Base-by-base conservation (phyloP, 2,329 filamentous ascomycete genomes). In the Ascochyta pisi region DNA sequence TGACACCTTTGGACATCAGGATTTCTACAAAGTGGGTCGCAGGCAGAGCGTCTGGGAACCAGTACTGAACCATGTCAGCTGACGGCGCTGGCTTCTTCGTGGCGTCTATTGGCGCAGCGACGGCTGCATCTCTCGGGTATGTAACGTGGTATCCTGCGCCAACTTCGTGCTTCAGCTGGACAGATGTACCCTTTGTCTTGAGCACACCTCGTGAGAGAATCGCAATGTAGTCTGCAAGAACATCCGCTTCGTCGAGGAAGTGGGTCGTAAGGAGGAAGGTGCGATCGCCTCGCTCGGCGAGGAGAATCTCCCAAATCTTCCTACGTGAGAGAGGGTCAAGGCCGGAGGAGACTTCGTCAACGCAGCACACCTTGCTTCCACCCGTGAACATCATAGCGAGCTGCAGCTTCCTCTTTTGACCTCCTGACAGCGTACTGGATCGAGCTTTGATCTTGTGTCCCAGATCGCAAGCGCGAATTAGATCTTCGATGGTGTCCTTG, bases 341-440 rank as follows among this genome's bases (percentile, higher is more conserved):
- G 13, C 93, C 94, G 57, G 89, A 92, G 35, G 89, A 93, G 13
- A 96, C 92, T 75, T 97, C 94, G 64, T 97, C 93, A 6, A 97
- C 87, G 67, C 92, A 95, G 76, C 93, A 96, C 0, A 97, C 88
- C 23, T 86, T 86, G 59, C 90, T 94, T 10, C 92, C 92, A 58
- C 94, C 93, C 3, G 91, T 96, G 65, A 97, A 87, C 92, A 96
- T 96, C 86, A 96, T 94, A 5, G 92, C 92, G 2, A 97, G 82
- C 74, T 97, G 93, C 8, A 96, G 82, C 74, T 97, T 97, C 48
- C 93, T 83, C 78, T 96, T 96, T 74, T 97, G 93, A 0, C 93
- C 93, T 8, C 93, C 93, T 2, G 92, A 96, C 0, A 97, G 80
- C 0, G 91, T 96, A 69, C 86, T 88, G 0, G 92, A 85, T 57